Evolutionary conservation across 2,329 filamentous ascomycete species (phyloP), one percentile per base, ranked within the genome.

Genomic region (Pseudopithomyces maydicus): DNA sequence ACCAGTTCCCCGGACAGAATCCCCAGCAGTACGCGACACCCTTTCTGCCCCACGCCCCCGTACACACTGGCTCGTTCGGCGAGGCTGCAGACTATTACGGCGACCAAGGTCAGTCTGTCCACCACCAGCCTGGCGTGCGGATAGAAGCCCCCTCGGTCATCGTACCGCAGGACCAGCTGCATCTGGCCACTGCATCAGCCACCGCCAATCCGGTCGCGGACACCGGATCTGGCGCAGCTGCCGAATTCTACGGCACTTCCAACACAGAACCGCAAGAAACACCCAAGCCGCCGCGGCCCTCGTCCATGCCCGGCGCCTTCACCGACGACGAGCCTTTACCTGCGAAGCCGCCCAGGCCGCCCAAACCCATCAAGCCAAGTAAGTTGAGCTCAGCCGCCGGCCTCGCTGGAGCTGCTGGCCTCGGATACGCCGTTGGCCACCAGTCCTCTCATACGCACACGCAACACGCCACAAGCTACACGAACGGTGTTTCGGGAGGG

Each of bases 11-110:
- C 6, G 84, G 84, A 47, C 84, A 86, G 67, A 78, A 84, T 55
- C 81, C 83, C 15, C 59, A 71, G 6, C 71, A 76, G 11, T 80
- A 74, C 57, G 63, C 82, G 10, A 69, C 75, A 47, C 79, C 83
- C 42, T 82, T 80, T 63, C 73, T 77, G 52, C 79, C 80, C 52
- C 74, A 76, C 54, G 66, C 38, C 69, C 79, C 41, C 53, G 22
- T 33, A 46, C 55, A 64, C 33, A 63, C 66, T 33, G 64, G 66
- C 39, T 77, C 79, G 19, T 80, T 80, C 52, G 86, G 85, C 32
- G 78, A 79, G 35, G 85, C 85, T 6, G 81, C 86, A 15, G 84
- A 87, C 33, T 88, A 86, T 69, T 88, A 88, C 68, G 80, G 82
- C 42, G 86, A 88, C 67, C 81, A 85, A 64, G 86, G 85, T 11